Evolutionary conservation across 2,329 filamentous ascomycete genomes (phyloP), one percentile per base, ranked within the genome.

Genomic region (Aschersonia sp.): DNA sequence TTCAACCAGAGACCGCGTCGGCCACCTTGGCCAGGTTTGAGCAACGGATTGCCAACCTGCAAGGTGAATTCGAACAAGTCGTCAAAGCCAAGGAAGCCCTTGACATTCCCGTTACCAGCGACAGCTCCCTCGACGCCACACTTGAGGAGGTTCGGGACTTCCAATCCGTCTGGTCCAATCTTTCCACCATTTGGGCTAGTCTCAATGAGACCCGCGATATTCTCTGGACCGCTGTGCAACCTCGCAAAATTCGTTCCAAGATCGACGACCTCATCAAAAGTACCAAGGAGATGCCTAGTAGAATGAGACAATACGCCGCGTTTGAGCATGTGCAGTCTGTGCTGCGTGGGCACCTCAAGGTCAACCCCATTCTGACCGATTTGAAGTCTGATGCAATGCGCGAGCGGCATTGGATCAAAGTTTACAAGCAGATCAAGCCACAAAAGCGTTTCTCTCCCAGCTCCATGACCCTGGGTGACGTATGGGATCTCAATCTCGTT

Each of bases 301-400:
- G 92, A 51, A 97, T 98, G 91, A 83, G 94, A 51, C 94, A 98
- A 61, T 99, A 99, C 64, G 91, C 94, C 56, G 94, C 94, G n/a
- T 99, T 98, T 61, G 94, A 98, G 65, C 91, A 98, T 60, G 89
- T 98, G 40, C 94, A 98, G 62, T 88, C 80, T 53, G 85, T 94
- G 31, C 77, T 98, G 41, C 85, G 89, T 43, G 83, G 89, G 52
- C 77, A 94, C 45, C 75, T 96, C 53, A 97, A 95, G 64, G 88
- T 94, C 56, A 98, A 97, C 60, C 74, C 83, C 9, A 74, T 96
- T 35, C 74, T 99, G 3, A 78, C 82, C 4, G 92, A 98, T 54
- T 75, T 99, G 64, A 95, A 96, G 61, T 96, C 91, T 1, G 92
- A 98, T 65, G 91, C 92, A 12, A 89, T 99, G 50, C 84, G 89